Evolutionary conservation across 495 filamentous ascomycete genomes (phyloP), one percentile per base, ranked within the genome.

Genomic region (Tuber melanosporum): DNA sequence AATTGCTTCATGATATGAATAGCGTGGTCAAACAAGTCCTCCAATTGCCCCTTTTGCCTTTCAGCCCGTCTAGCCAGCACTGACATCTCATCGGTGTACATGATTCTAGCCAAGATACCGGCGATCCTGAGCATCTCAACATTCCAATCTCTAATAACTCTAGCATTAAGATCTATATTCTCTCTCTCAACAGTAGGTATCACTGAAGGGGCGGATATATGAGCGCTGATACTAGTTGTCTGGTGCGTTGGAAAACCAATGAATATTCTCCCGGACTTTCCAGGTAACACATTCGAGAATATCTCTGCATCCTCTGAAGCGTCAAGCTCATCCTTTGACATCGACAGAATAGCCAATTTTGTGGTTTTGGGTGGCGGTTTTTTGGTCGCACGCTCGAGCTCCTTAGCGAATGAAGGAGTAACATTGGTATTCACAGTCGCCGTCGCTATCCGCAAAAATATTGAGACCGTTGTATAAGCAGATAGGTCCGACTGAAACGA

Each of bases 161-260:
- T 91, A 69, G 96, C 95, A 85, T 98, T 98, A 73, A 99, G 87
- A 83, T 99, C 96, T 70, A 98, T 97, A 72, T 91, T 94, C 84
- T 99, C 96, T 74, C 96, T 90, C 86, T 99, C 96, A n/a, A 98
- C 96, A 0, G 96, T 99, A 4, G 96, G 96, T 78, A 99, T 98
- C 57, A 98, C 91, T 22, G 95, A 97, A 10, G 94, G 94, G 1
- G 96, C 96, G n/a, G 94, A 97, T n/a, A 99, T 92, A 85, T 99
- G 96, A 80, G 94, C 92, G 46, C 94, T 92, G 19, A 94, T 90
- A 42, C 94, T 94, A 4, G 96, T 99, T 1, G 96, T 99, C 85
- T 99, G 96, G 71, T 92, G 92, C 5, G 96, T 99, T 41, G 95
- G 95, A 84, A 98, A 98, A 2, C 96, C 96, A 81, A 99, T 99